phyloP scores from a whole-genome alignment of 2,329 filamentous ascomycete genomes.

The Dactylella cylindrospora region DNA sequence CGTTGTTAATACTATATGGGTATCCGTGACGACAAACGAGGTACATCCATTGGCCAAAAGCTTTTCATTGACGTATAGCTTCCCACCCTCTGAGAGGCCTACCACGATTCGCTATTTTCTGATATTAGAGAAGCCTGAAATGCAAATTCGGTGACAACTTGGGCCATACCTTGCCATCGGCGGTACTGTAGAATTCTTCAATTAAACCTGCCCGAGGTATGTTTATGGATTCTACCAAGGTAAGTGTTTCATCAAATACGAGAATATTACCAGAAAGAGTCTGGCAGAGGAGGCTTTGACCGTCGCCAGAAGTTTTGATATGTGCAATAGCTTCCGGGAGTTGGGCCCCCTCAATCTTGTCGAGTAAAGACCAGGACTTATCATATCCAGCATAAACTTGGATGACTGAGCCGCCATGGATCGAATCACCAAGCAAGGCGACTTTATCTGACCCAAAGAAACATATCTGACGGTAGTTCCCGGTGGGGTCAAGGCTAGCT shows the following conservation, averaged over 20 bases:
- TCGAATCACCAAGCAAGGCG: slow-evolving; percentile 26
- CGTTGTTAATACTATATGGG: slow-evolving; percentile 88
- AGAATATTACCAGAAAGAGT: slow-evolving; percentile 15
- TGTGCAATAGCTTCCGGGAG: slow-evolving; percentile 9
- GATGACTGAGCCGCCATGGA: slow-evolving; percentile 3
- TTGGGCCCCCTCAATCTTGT: slow-evolving; percentile 1
- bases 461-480: slow-evolving; percentile 49
- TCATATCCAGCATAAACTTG: slow-evolving; percentile 16
- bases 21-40: slow-evolving; percentile 78
- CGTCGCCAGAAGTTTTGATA: slow-evolving; percentile 15
- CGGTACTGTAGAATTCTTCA: slow-evolving; percentile 2
- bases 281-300: slow-evolving; percentile 13
- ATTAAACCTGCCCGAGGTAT: slow-evolving; percentile 7
- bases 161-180: slow-evolving; percentile 17
- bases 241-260: slow-evolving; percentile 10
- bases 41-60: slow-evolving; percentile 83
- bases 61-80: slow-evolving; percentile 74
- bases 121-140: no score
- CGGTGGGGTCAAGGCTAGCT: slow-evolving; percentile 40
- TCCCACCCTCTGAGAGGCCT: slow-evolving; percentile 73
- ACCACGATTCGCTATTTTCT: slow-evolving; percentile 54
- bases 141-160: no score
- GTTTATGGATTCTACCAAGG: background rate
- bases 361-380: slow-evolving; percentile 6
- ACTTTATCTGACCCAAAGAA: slow-evolving; percentile 49